phyloP scores from a whole-genome alignment of 176 grass and related monocot species.

The Musa itinerans region DNA sequence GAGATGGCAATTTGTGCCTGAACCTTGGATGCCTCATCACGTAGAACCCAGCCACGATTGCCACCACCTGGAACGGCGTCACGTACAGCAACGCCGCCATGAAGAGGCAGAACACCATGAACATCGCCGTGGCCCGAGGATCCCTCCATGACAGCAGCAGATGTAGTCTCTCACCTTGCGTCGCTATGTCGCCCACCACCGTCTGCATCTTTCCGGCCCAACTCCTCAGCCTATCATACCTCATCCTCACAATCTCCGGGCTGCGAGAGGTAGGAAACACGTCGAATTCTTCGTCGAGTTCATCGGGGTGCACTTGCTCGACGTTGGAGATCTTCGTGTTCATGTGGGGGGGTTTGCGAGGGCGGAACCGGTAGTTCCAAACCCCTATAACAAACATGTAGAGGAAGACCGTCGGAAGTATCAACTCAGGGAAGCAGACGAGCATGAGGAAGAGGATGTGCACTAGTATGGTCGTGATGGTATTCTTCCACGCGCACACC shows the following conservation, averaged over 20 bases:
- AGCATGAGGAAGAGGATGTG: background rate
- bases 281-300: constrained; percentile 14
- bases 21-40: constrained; percentile 10
- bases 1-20: background rate
- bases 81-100: background rate
- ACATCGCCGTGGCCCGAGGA: constrained; percentile 7
- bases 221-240: background rate
- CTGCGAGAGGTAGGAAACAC: background rate
- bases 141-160: constrained; percentile 14
- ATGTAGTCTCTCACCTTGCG: constrained; percentile 4
- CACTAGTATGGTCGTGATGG: background rate
- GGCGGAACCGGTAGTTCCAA: background rate
- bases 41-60: background rate
- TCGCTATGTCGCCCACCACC: constrained; percentile 1
- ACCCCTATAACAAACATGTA: background rate
- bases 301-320: background rate
- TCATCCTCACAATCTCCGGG: background rate
- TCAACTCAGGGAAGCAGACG: background rate
- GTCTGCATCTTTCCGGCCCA: background rate
- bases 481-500: background rate
- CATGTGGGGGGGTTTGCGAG: constrained; percentile 4
- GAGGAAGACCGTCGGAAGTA: background rate
- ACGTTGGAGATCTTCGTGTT: background rate
- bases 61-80: background rate
- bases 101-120: constrained; percentile 9